phyloP scores from a whole-genome alignment of 441 rosid species.

The Jatropha multifida region DNA sequence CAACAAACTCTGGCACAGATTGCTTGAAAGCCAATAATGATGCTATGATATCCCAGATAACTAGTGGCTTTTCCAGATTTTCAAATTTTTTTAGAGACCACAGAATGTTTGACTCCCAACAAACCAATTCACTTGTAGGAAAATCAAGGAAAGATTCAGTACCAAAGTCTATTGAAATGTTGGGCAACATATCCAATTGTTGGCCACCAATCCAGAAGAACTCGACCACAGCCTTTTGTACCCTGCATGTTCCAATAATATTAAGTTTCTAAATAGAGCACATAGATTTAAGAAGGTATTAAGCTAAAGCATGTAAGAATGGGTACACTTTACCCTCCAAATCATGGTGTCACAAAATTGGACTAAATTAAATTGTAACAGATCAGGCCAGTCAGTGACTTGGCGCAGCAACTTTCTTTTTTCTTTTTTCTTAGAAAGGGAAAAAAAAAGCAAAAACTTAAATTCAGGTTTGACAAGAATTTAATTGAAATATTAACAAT shows the following conservation, averaged over 20 bases:
- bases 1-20: conserved; percentile 56
- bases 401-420: too few species aligned
- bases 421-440: neutral
- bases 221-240: conserved; percentile 83
- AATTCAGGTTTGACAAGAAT: neutral
- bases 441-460: neutral
- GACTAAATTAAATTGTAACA: neutral
- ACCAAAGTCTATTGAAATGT: conserved; percentile 33
- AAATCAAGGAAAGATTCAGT: conserved; percentile 48
- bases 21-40: conserved; percentile 72
- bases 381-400: too few species aligned
- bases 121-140: conserved; percentile 47
- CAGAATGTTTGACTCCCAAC: conserved; percentile 70
- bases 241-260: conserved; percentile 40
- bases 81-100: conserved; percentile 66
- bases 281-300: neutral
- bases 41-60: conserved; percentile 76
- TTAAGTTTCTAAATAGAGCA: conserved; percentile 8
- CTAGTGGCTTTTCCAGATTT: conserved; percentile 52
- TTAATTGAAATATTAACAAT: neutral
- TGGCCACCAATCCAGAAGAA: conserved; percentile 95
- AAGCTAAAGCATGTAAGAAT: neutral
- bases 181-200: conserved; percentile 33
- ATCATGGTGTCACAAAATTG: neutral
- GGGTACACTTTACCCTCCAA: neutral